A percentile compares a stretch with the other conserved stretches of the same genome.
Conservation (phyloP, 257 asterid genomes). For the Capsicum baccatum region DNA sequence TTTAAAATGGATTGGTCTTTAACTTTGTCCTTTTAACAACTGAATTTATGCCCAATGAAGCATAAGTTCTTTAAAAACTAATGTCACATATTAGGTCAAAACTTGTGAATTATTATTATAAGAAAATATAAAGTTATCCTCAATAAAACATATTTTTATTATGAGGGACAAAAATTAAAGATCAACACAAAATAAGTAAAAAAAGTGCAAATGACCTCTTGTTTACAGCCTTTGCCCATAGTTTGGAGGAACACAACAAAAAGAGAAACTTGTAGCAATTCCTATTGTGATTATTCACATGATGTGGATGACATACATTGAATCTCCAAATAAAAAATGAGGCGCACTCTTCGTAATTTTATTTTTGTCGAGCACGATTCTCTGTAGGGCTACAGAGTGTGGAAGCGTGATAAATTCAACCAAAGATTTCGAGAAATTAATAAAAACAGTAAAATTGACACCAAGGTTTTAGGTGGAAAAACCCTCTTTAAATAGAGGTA, state of each 20-base stretch:
- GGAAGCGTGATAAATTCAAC: too few species aligned
- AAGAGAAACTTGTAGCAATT: neutral
- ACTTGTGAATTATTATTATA: neutral
- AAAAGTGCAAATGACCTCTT: neutral
- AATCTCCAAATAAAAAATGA: neutral
- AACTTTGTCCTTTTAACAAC: neutral
- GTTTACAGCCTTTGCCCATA: neutral
- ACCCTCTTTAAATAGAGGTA: too few species aligned
- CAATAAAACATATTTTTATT: neutral
- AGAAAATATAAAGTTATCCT: neutral
- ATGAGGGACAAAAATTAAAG: neutral
- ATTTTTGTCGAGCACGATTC: neutral
- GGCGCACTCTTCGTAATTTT: neutral
- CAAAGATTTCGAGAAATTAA: too few species aligned
- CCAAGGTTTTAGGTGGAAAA: too few species aligned
- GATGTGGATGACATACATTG: neutral
- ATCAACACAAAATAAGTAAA: neutral
- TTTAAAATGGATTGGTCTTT: neutral
- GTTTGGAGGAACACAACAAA: neutral
- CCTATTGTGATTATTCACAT: neutral
- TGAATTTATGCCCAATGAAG: too few species aligned
- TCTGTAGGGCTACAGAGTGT: too few species aligned
- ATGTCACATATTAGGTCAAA: neutral
- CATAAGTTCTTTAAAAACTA: too few species aligned
- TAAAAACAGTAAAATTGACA: too few species aligned